phyloP scores from a whole-genome alignment of 805 yeast species.

The Wickerhamomyces rabaulensis region DNA sequence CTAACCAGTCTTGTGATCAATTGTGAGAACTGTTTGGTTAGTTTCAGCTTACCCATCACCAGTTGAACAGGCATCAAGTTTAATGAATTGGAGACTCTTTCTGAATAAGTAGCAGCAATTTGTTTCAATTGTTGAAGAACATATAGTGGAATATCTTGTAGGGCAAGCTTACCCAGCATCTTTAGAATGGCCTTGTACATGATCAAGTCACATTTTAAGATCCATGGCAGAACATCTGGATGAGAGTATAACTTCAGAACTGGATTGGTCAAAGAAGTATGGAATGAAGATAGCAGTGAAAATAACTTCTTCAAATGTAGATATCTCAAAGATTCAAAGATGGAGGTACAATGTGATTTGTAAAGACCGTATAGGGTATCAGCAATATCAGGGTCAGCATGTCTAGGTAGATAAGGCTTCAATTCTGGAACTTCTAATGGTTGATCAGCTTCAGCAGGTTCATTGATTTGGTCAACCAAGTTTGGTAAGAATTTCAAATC shows the following conservation, averaged over 20 bases:
- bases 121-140: slow-evolving; percentile 50
- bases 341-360: slow-evolving; percentile 54
- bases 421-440: slow-evolving; percentile 33
- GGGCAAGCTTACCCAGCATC: slow-evolving; percentile 56
- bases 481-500: slow-evolving; percentile 19
- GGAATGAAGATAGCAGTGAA: slow-evolving; percentile 46
- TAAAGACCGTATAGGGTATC: slow-evolving; percentile 59
- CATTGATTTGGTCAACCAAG: slow-evolving; percentile 15
- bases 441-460: slow-evolving; percentile 12
- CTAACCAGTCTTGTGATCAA: slow-evolving; percentile 51
- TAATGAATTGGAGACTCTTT: slow-evolving; percentile 33
- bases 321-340: slow-evolving; percentile 61
- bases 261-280: slow-evolving; percentile 53
- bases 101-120: slow-evolving; percentile 45
- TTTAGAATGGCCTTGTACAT: slow-evolving; percentile 51
- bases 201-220: slow-evolving; percentile 59
- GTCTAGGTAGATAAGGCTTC: slow-evolving; percentile 17
- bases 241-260: slow-evolving; percentile 53
- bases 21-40: slow-evolving; percentile 49
- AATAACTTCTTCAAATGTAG: slow-evolving; percentile 62
- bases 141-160: slow-evolving; percentile 51
- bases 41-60: slow-evolving; percentile 43
- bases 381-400: slow-evolving; percentile 33
- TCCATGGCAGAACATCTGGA: slow-evolving; percentile 52
- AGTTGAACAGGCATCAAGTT: slow-evolving; percentile 47